These are phyloP conservation scores for Phytophthora pseudosyringae DNA, from an alignment of 352 stramenopile species.

Conservation along the genomic window DNA sequence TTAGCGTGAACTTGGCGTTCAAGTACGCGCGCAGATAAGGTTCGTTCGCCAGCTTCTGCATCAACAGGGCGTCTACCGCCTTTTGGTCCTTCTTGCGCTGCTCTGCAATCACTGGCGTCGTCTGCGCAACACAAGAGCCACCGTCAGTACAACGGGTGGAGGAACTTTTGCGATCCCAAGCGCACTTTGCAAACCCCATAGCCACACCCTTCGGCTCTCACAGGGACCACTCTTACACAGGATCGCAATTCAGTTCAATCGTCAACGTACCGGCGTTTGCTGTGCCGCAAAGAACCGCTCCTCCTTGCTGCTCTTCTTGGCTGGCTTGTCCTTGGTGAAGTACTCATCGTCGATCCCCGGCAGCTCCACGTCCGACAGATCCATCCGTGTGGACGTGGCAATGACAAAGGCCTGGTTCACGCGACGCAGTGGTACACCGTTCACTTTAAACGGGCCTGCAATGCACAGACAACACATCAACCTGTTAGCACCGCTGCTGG, in stretches of 20 bases:
- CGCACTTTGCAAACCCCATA: constrained; percentile 43
- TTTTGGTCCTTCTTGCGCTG: constrained; percentile 97
- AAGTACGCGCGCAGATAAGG: constrained; percentile 97
- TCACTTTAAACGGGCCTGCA: constrained; percentile 96
- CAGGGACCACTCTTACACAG: constrained; percentile 21
- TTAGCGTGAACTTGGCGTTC: constrained; percentile 98
- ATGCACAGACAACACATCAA: neutral
- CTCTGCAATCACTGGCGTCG: constrained; percentile 84
- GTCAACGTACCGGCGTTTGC: constrained; percentile 44
- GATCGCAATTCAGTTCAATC: constrained; percentile 9
- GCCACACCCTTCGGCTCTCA: constrained; percentile 16
- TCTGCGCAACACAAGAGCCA: constrained; percentile 32
- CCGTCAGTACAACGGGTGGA: constrained; percentile 29
- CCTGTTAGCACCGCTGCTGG: neutral
- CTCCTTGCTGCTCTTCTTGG: constrained; percentile 83
- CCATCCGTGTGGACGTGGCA: constrained; percentile 97
- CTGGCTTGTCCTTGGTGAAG: constrained; percentile 89
- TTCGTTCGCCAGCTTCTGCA: constrained; percentile 67
- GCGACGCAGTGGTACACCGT: constrained; percentile 97
- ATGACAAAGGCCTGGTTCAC: constrained; percentile 99
- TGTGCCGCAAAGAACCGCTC: constrained; percentile 90
- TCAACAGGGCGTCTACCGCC: constrained; percentile 89
- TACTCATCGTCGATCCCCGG: constrained; percentile 93
- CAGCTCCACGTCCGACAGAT: constrained; percentile 92
- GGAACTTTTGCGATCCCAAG: constrained; percentile 78